Base-by-base conservation (phyloP, 2,329 filamentous ascomycete species). In the Fusarium floridanum region DNA sequence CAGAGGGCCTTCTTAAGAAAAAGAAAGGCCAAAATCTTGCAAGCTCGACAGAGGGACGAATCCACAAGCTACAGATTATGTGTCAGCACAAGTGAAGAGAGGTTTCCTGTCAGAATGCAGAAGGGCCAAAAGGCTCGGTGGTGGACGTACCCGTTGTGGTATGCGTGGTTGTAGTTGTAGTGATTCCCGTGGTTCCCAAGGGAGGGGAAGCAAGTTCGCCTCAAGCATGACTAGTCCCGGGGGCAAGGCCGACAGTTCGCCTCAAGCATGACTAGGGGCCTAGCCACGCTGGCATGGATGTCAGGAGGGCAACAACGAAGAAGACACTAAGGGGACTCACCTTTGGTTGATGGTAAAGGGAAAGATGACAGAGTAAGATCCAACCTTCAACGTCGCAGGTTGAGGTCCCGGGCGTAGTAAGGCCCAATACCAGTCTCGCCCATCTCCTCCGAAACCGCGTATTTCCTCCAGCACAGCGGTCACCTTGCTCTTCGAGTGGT, bases 241-340 rank as follows among this genome's bases (percentile, higher is more conserved):
- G 14, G 36, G 16, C 39, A 9, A 41, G 9, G 17, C 37, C 17
- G 37, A 41, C 37, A n/a, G 17, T n/a, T 36, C 34, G 34, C 34
- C 34, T 36, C 84, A 86, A 7, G 84, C 84, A 61, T 87, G 89
- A 41, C 43, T 48, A 48, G n/a, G n/a, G n/a, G n/a, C n/a, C n/a
- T n/a, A n/a, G n/a, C n/a, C n/a, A n/a, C n/a, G n/a, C n/a, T n/a
- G n/a, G n/a, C n/a, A n/a, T n/a, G n/a, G n/a, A n/a, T n/a, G n/a
- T n/a, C n/a, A n/a, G n/a, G n/a, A n/a, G n/a, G n/a, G n/a, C n/a
- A n/a, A n/a, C n/a, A n/a, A n/a, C n/a, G n/a, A n/a, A n/a, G n/a
- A n/a, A n/a, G n/a, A n/a, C n/a, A n/a, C n/a, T n/a, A n/a, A n/a
- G n/a, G n/a, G n/a, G n/a, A n/a, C n/a, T n/a, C n/a, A n/a, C n/a